phyloP scores from a whole-genome alignment of 2,329 filamentous ascomycete genomes.

The Verticillium nonalfalfae region DNA sequence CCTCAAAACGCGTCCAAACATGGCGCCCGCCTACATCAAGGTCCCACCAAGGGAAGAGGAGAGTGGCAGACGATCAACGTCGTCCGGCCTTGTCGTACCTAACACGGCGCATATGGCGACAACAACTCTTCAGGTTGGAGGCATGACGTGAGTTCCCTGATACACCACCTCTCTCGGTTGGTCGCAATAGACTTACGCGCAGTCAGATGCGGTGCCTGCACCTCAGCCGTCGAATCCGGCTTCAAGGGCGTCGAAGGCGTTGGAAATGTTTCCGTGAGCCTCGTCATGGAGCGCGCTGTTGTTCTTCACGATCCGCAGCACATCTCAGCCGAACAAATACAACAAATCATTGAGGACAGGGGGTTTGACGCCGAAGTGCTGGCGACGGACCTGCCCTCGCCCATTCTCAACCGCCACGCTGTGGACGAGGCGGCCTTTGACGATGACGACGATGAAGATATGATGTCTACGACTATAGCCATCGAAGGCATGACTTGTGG shows the following conservation, averaged over 20 bases:
- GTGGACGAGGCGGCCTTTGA: constrained; percentile 24
- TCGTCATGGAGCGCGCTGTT: constrained; percentile 95
- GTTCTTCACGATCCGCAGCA: constrained; percentile 77
- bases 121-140: constrained; percentile 84
- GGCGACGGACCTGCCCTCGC: constrained; percentile 66
- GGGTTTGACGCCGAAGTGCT: constrained; percentile 89
- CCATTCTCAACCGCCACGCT: constrained; percentile 30
- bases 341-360: constrained; percentile 83
- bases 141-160: constrained; percentile 61
- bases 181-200: neutral
- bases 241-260: constrained; percentile 79
- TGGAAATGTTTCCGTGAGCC: constrained; percentile 80
- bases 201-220: constrained; percentile 84
- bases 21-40: constrained; percentile 45
- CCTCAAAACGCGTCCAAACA: constrained; percentile 16
- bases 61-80: constrained; percentile 20
- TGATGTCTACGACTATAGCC: constrained; percentile 67
- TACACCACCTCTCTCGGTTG: neutral
- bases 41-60: constrained; percentile 34
- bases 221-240: constrained; percentile 87
- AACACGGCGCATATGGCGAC: constrained; percentile 64
- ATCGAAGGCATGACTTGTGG: constrained; percentile 89
- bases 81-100: constrained; percentile 20
- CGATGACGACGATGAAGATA: constrained; percentile 29
- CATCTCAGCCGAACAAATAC: constrained; percentile 68